phyloP scores from a whole-genome alignment of 495 filamentous ascomycete genomes.

The Xylaria scruposa region DNA sequence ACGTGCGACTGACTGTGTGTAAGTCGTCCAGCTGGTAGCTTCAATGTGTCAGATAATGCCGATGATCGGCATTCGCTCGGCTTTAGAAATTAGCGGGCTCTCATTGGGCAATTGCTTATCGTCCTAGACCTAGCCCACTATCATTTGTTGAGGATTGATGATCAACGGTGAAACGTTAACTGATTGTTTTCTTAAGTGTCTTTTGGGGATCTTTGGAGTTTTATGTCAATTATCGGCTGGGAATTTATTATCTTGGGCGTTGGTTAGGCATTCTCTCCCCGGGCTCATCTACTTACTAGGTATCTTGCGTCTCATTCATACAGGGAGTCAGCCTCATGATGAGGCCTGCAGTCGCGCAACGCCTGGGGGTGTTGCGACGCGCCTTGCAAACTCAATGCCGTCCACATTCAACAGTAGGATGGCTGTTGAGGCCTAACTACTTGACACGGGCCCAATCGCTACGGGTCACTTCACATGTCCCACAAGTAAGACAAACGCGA shows the following conservation, averaged over 20 bases:
- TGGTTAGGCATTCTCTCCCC: neutral
- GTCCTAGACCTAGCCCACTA: neutral
- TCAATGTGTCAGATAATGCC: slow-evolving; percentile 5
- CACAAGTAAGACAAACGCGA: slow-evolving; percentile 25
- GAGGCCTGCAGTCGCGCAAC: slow-evolving; percentile 36
- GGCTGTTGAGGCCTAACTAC: slow-evolving; percentile 21
- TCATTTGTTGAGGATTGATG: neutral
- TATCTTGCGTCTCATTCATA: neutral
- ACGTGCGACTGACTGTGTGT: neutral
- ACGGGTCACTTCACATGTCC: slow-evolving; percentile 1
- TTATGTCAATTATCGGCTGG: neutral
- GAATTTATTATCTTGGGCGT: neutral
- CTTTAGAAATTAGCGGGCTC: slow-evolving; percentile 17
- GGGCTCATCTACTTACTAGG: neutral
- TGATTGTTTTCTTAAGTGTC: neutral
- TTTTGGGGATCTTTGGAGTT: neutral
- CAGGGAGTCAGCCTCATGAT: slow-evolving; percentile 25
- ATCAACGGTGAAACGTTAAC: neutral
- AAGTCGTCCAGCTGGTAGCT: neutral
- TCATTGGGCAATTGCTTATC: slow-evolving; percentile 21
- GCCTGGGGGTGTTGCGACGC: slow-evolving; percentile 37
- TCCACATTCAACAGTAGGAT: slow-evolving; percentile 21
- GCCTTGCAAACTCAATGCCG: slow-evolving; percentile 30
- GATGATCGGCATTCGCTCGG: slow-evolving; percentile 20
- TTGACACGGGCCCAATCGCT: slow-evolving; percentile 5